Conservation (phyloP, 2,329 filamentous ascomycete genomes). For the Pseudonectria buxi region DNA sequence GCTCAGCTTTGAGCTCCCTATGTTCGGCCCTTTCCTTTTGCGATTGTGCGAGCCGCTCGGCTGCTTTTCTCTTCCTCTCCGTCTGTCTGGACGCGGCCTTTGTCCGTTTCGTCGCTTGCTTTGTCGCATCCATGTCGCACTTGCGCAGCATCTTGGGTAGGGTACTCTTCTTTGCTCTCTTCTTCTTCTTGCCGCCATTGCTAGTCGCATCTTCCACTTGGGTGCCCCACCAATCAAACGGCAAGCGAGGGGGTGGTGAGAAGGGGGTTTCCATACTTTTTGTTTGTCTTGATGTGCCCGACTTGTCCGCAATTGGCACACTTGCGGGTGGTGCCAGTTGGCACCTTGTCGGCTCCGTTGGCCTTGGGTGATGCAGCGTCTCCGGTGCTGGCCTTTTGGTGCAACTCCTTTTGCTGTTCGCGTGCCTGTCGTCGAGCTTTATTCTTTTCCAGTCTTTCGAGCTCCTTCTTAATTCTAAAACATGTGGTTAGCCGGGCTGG, state of each 20-base stretch:
- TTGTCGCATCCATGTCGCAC: slow-evolving; percentile 15
- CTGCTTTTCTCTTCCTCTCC: slow-evolving; percentile 10
- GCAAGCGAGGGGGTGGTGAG: slow-evolving; percentile 21
- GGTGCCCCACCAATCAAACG: slow-evolving; percentile 30
- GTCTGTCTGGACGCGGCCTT: slow-evolving; percentile 9
- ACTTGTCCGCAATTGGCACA: slow-evolving; percentile 97
- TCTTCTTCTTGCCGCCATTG: slow-evolving; percentile 12
- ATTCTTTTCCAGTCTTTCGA: slow-evolving; percentile 81
- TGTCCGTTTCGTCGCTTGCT: slow-evolving; percentile 8
- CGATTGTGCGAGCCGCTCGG: slow-evolving; percentile 10
- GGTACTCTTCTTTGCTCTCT: slow-evolving; percentile 6
- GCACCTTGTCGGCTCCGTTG: slow-evolving; percentile 40
- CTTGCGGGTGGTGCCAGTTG: slow-evolving; percentile 71
- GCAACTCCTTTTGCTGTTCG: slow-evolving; percentile 75
- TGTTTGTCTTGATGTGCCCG: slow-evolving; percentile 98
- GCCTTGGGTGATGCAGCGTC: slow-evolving; percentile 46
- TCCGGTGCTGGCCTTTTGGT: slow-evolving; percentile 37
- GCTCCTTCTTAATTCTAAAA: slow-evolving; percentile 51
- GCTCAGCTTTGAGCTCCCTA: slow-evolving; percentile 13
- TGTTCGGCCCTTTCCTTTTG: slow-evolving; percentile 10
- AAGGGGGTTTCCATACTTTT: slow-evolving; percentile 61
- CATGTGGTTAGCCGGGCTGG: neutral
- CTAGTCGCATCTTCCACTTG: slow-evolving; percentile 5
- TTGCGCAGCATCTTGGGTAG: slow-evolving; percentile 16
- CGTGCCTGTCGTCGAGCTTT: slow-evolving; percentile 83